These are phyloP conservation scores for Penicillium longicatenatum DNA, from an alignment of 495 filamentous ascomycete genomes.

Conservation along the genomic window DNA sequence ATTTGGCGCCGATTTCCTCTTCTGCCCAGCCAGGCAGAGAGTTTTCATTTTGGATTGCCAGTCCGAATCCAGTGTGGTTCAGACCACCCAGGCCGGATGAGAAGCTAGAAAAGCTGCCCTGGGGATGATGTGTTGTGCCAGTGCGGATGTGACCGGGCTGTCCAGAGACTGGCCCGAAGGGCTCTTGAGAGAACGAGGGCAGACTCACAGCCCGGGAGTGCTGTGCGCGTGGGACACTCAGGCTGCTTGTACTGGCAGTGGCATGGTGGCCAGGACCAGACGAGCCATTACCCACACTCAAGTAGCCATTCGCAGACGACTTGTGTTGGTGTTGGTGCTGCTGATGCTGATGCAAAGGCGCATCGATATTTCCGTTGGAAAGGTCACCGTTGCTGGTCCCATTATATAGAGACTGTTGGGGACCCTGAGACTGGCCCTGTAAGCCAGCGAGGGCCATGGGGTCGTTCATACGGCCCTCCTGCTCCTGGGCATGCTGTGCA, in stretches of 20 bases:
- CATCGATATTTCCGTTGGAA: slow-evolving; percentile 54
- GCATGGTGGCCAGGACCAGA: slow-evolving; percentile 50
- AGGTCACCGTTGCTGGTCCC: slow-evolving; percentile 54
- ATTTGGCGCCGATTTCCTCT: slow-evolving; percentile 61
- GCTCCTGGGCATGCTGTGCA: slow-evolving; percentile 70
- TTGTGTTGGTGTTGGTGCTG: slow-evolving; percentile 54
- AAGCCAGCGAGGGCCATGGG: slow-evolving; percentile 50
- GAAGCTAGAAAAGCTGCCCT: slow-evolving; percentile 59
- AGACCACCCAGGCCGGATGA: slow-evolving; percentile 58
- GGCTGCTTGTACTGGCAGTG: slow-evolving; percentile 67
- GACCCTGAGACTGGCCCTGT: slow-evolving; percentile 67
- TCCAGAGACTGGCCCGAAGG: slow-evolving; percentile 49
- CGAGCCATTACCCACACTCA: slow-evolving; percentile 64
- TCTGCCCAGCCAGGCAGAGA: slow-evolving; percentile 69
- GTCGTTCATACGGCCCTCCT: slow-evolving; percentile 54
- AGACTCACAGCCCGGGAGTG: slow-evolving; percentile 85
- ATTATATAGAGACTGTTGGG: slow-evolving; percentile 55
- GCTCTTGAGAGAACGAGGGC: slow-evolving; percentile 69
- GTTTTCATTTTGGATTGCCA: slow-evolving; percentile 64
- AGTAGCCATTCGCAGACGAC: slow-evolving; percentile 52
- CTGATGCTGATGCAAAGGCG: slow-evolving; percentile 48
- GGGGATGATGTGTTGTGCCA: slow-evolving; percentile 53
- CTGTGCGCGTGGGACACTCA: slow-evolving; percentile 62
- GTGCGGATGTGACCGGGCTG: slow-evolving; percentile 47
- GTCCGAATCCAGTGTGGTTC: slow-evolving; percentile 59